Percentiles rank a stretch among this genome's conserved stretches.
Evolutionary conservation across 768 basidiomycete species (phyloP).

Genomic region (Rhodotorula graminis): DNA sequence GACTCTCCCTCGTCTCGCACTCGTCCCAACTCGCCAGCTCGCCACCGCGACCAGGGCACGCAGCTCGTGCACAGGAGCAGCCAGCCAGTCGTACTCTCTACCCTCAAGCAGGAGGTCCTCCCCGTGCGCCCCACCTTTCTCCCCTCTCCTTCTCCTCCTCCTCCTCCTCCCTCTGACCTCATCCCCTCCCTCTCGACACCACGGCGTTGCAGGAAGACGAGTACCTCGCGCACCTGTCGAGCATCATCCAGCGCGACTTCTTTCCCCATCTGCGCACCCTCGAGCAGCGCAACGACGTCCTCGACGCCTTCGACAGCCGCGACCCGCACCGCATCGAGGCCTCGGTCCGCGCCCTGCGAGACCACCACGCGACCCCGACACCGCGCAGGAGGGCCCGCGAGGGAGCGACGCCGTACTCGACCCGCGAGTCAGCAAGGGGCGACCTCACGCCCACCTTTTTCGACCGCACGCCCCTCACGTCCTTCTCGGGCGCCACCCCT

Average conservation of each 20-base stretch:
- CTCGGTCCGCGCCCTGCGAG: not conserved
- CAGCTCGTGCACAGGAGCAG: not conserved
- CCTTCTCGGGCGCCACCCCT: conserved; percentile 25
- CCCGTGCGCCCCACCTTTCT: conserved; percentile 4
- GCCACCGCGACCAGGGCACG: not conserved
- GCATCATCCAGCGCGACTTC: conserved; percentile 95
- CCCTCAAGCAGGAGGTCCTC: conserved; percentile 31
- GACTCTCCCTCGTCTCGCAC: not conserved
- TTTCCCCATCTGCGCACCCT: conserved; percentile 88
- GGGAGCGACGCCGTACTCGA: conserved; percentile 58
- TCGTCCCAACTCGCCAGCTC: not conserved
- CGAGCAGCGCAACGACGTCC: conserved; percentile 79
- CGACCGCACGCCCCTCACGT: conserved; percentile 62
- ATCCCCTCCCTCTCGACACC: not conserved
- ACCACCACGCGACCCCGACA: conserved; percentile 11
- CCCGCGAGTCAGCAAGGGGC: conserved; percentile 50
- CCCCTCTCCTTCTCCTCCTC: conserved; percentile 46
- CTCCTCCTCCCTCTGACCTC: not conserved
- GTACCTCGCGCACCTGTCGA: conserved; percentile 80
- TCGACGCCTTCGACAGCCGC: conserved; percentile 69
- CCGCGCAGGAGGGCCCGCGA: not conserved
- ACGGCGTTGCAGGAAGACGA: conserved; percentile 64
- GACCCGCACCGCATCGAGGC: conserved; percentile 49
- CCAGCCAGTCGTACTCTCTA: not conserved
- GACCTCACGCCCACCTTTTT: conserved; percentile 41